Conservation (phyloP, 306 rosid genomes). For the Crataegus laevigata region DNA sequence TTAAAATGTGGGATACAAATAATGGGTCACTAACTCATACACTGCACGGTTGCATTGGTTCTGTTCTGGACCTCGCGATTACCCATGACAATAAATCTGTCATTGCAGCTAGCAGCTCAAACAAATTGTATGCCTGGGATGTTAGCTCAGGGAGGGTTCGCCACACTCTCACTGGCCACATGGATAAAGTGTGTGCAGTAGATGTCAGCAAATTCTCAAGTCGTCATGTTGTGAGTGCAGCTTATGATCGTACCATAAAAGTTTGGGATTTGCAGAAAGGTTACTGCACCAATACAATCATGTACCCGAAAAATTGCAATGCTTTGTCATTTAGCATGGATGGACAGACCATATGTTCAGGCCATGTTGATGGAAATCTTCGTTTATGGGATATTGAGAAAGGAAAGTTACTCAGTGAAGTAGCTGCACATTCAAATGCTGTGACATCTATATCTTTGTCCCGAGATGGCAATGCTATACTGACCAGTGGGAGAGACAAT, state of each 20-base stretch:
- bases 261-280: slow-evolving; percentile 95
- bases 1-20: slow-evolving; percentile 86
- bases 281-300: slow-evolving; percentile 84
- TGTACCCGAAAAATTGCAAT: slow-evolving; percentile 78
- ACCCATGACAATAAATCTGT: slow-evolving; percentile 83
- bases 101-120: slow-evolving; percentile 97
- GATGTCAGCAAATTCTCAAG: slow-evolving; percentile 86
- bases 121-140: slow-evolving; percentile 88
- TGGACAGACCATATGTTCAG: slow-evolving; percentile 83
- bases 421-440: slow-evolving; percentile 83
- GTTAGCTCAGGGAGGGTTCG: slow-evolving; percentile 72
- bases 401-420: slow-evolving; percentile 79
- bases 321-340: slow-evolving; percentile 82
- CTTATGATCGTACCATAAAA: slow-evolving; percentile 92
- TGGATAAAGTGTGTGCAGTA: slow-evolving; percentile 93
- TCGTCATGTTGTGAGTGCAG: slow-evolving; percentile 85
- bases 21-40: slow-evolving; percentile 57
- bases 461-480: slow-evolving; percentile 62
- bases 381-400: slow-evolving; percentile 85
- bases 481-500: slow-evolving; percentile 97
- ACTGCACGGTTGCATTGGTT: slow-evolving; percentile 84
- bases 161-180: slow-evolving; percentile 85
- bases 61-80: slow-evolving; percentile 77
- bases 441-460: slow-evolving; percentile 81
- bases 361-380: slow-evolving; percentile 93